A percentile compares a stretch with the other conserved stretches of the same genome.
These are phyloP conservation scores for Sugiyamaella marilandica DNA, from an alignment of 805 yeast genomes.

Conservation along the genomic window DNA sequence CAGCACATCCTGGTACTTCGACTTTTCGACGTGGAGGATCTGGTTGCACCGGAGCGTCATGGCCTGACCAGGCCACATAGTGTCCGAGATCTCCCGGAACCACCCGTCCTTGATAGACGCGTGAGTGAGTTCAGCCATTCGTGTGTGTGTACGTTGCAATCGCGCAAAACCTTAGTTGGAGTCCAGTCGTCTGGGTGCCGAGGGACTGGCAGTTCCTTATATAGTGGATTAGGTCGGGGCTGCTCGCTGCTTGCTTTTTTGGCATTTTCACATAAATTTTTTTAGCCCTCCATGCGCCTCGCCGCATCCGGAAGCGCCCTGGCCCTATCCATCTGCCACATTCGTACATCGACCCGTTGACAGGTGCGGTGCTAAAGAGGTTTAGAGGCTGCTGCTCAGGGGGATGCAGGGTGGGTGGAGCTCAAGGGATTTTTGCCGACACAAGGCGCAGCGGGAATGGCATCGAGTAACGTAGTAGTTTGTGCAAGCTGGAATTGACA, in stretches of 20 bases:
- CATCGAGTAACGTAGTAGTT: too few relatives aligned
- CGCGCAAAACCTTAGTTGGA: not conserved
- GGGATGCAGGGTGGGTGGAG: too few relatives aligned
- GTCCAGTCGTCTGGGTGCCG: not conserved
- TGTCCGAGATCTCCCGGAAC: slow-evolving; percentile 73
- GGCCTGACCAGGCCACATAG: slow-evolving; percentile 83
- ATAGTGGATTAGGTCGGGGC: not conserved
- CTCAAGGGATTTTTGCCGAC: too few relatives aligned
- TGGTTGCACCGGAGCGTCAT: slow-evolving; percentile 59
- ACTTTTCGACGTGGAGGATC: slow-evolving; percentile 60
- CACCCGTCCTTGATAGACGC: slow-evolving; percentile 54
- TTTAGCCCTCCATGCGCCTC: not conserved
- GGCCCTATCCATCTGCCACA: too few relatives aligned
- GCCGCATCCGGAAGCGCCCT: not conserved
- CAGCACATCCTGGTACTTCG: slow-evolving; percentile 73
- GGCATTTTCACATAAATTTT: not conserved
- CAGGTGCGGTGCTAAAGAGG: too few relatives aligned
- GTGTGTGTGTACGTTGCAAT: not conserved
- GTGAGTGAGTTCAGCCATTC: slow-evolving; percentile 26
- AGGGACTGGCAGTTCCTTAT: not conserved
- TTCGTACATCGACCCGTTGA: too few relatives aligned
- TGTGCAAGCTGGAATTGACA: too few relatives aligned
- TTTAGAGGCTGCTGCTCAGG: too few relatives aligned
- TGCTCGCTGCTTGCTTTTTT: not conserved
- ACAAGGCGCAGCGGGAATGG: too few relatives aligned